A percentile compares a stretch with the other conserved stretches of the same genome.
These are phyloP conservation scores for Cladosporium sp. DNA, from an alignment of 2,329 filamentous ascomycete species.

Conservation along the genomic window DNA sequence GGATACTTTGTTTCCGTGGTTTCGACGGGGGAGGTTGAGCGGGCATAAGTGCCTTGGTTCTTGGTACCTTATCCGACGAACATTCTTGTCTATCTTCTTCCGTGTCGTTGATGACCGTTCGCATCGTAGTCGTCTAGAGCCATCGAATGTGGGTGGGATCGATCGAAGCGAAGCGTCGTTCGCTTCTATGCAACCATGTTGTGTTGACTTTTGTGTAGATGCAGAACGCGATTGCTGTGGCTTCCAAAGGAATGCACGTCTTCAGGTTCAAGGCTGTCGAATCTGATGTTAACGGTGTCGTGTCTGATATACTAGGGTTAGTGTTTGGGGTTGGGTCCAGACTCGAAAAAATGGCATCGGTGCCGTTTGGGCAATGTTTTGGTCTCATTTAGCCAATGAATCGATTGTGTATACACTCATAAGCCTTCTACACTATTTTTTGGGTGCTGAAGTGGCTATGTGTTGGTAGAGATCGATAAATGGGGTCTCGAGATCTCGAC, in stretches of 20 bases:
- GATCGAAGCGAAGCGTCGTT: not conserved
- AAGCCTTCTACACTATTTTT: not conserved
- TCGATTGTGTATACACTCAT: not conserved
- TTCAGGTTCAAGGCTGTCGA: not conserved
- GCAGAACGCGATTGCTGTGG: not conserved
- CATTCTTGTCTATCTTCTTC: not conserved
- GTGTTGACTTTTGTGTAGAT: not conserved
- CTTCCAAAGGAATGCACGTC: not conserved
- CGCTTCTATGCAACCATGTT: not conserved
- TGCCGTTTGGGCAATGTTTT: not conserved
- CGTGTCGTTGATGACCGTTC: too few relatives aligned
- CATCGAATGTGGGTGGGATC: too few relatives aligned
- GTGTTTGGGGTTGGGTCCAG: not conserved
- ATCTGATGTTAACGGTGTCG: not conserved
- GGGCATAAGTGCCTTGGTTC: not conserved
- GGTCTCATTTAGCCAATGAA: not conserved
- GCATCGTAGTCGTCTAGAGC: not conserved
- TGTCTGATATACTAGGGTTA: not conserved
- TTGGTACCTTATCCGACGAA: not conserved
- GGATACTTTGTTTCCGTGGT: not conserved
- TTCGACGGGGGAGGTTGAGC: too few relatives aligned
- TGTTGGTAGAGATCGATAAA: not conserved
- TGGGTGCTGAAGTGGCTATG: not conserved
- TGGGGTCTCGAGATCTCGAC: not conserved
- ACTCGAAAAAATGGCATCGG: not conserved